phyloP scores from a whole-genome alignment of 805 yeast species.

The Brettanomyces bruxellensis region DNA sequence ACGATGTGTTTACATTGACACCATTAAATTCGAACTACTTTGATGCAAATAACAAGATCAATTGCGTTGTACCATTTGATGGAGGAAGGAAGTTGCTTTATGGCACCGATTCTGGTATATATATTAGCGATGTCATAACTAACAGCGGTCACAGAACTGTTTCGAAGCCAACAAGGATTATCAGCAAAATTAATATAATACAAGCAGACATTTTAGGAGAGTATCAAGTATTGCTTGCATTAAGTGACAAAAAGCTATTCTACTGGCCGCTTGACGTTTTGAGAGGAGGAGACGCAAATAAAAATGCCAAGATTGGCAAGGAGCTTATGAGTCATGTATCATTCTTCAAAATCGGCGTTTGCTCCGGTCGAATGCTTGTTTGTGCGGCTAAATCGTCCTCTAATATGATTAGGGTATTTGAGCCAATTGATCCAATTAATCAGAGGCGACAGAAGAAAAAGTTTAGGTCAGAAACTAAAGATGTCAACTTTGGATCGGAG shows the following conservation, averaged over 20 bases:
- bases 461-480: slow-evolving; percentile 59
- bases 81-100: slow-evolving; percentile 86
- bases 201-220: slow-evolving; percentile 91
- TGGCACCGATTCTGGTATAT: slow-evolving; percentile 90
- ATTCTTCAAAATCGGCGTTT: slow-evolving; percentile 87
- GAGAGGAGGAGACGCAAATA: slow-evolving; percentile 35
- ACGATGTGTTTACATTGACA: slow-evolving; percentile 72
- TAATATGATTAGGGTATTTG: slow-evolving; percentile 73
- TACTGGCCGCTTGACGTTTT: slow-evolving; percentile 72
- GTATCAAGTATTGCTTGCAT: slow-evolving; percentile 70
- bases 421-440: slow-evolving; percentile 72
- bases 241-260: slow-evolving; percentile 73
- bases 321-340: slow-evolving; percentile 81
- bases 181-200: slow-evolving; percentile 66
- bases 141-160: slow-evolving; percentile 47
- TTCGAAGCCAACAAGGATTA: slow-evolving; percentile 66
- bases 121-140: slow-evolving; percentile 60
- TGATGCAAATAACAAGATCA: slow-evolving; percentile 66
- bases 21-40: slow-evolving; percentile 71
- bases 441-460: slow-evolving; percentile 57
- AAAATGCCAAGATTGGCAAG: slow-evolving; percentile 57
- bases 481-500: slow-evolving; percentile 76
- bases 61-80: slow-evolving; percentile 88
- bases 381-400: slow-evolving; percentile 85
- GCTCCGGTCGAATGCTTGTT: slow-evolving; percentile 79